Conservation (phyloP, 2,329 filamentous ascomycete genomes). For the Penicillium sp. region DNA sequence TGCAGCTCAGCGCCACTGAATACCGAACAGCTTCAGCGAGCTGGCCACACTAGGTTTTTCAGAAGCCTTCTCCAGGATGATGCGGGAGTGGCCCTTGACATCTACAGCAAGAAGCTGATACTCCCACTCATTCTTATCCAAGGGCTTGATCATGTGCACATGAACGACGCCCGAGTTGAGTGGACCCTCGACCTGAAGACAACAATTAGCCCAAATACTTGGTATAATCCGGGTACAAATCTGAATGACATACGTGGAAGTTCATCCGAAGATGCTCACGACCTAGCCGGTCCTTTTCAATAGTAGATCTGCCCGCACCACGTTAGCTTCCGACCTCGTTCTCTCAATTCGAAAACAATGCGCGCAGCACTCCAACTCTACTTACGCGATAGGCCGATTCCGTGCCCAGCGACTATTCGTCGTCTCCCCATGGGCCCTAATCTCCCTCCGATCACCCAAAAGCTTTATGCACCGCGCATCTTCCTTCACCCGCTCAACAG, state of each 20-base stretch:
- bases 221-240: neutral
- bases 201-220: neutral
- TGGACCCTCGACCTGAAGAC: constrained; percentile 73
- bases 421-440: constrained; percentile 80
- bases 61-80: constrained; percentile 54
- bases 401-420: constrained; percentile 81
- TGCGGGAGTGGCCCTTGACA: constrained; percentile 66
- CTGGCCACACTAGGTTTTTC: constrained; percentile 48
- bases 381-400: constrained; percentile 62
- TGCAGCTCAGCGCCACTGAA: constrained; percentile 51
- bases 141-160: constrained; percentile 75
- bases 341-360: neutral
- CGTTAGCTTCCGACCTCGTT: constrained; percentile 1
- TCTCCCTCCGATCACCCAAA: constrained; percentile 76
- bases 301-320: constrained; percentile 60
- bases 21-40: constrained; percentile 58
- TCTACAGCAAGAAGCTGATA: constrained; percentile 84
- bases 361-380: neutral
- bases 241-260: constrained; percentile 69
- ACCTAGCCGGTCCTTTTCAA: constrained; percentile 73
- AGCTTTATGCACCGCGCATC: constrained; percentile 74
- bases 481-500: constrained; percentile 76
- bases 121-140: constrained; percentile 70
- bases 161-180: constrained; percentile 74
- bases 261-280: constrained; percentile 83